phyloP scores from a whole-genome alignment of 371 early-diverging fungal species.

The Mucor lusitanicus region DNA sequence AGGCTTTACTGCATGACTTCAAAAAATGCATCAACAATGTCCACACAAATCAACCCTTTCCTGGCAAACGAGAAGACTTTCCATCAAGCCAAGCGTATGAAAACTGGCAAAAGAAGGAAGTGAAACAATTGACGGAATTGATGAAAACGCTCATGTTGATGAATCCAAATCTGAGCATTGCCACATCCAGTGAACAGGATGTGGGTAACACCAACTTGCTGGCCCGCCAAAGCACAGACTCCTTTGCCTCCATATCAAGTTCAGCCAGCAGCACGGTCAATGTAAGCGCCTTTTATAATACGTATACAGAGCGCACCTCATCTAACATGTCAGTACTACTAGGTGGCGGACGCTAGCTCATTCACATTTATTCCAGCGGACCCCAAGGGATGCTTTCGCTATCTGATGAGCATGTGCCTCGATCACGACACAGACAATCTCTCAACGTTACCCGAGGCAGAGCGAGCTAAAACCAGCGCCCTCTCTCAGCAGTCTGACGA shows the following conservation, averaged over 20 bases:
- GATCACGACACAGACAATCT: constrained; percentile 32
- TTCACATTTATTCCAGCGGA: constrained; percentile 49
- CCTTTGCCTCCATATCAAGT: not conserved
- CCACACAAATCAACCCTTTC: constrained; percentile 27
- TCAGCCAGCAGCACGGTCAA: not conserved
- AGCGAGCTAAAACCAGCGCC: constrained; percentile 29
- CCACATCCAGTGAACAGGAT: constrained; percentile 18
- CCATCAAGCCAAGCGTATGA: constrained; percentile 24
- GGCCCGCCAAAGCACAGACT: constrained; percentile 3
- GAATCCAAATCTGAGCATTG: constrained; percentile 28
- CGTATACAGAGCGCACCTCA: too few species aligned
- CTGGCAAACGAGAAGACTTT: constrained; percentile 32
- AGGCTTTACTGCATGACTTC: constrained; percentile 33
- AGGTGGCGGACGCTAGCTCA: not conserved
- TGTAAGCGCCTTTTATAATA: not conserved
- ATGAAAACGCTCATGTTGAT: constrained; percentile 31
- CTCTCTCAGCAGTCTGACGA: constrained; percentile 53
- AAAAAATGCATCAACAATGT: constrained; percentile 35
- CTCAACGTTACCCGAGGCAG: constrained; percentile 30
- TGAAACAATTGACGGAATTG: constrained; percentile 31
- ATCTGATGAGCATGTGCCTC: constrained; percentile 46
- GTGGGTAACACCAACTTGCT: constrained; percentile 16
- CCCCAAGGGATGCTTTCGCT: constrained; percentile 46
- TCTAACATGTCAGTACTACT: too few species aligned
- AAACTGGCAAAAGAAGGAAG: constrained; percentile 34